Conservation (phyloP, 129 eudicot genomes). For the Ambrosia artemisiifolia region DNA sequence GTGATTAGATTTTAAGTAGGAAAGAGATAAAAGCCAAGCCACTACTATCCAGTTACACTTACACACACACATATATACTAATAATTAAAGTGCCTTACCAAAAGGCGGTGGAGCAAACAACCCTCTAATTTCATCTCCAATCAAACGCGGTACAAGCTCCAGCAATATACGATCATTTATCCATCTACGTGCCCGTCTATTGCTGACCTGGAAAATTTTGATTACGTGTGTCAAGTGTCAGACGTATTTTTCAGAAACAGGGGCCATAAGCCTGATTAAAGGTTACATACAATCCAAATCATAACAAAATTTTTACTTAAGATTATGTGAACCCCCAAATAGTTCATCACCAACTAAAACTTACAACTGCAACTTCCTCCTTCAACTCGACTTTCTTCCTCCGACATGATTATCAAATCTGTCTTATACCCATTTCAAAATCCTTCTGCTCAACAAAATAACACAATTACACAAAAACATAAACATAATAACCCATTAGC, state of each 20-base stretch:
- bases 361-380: too few relatives aligned
- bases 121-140: constrained; percentile 86
- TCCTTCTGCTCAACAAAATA: too few relatives aligned
- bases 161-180: constrained; percentile 75
- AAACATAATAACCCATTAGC: too few relatives aligned
- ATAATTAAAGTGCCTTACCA: constrained; percentile 53
- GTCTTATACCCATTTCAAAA: too few relatives aligned
- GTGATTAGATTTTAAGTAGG: not conserved
- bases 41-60: not conserved
- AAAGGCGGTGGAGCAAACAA: constrained; percentile 97
- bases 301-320: not conserved
- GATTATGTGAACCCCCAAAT: not conserved
- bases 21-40: not conserved
- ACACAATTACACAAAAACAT: too few relatives aligned
- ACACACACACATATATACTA: not conserved
- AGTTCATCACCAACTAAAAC: too few relatives aligned
- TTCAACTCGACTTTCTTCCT: too few relatives aligned
- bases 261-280: not conserved
- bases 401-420: too few relatives aligned
- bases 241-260: not conserved
- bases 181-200: constrained; percentile 87
- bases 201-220: constrained; percentile 55
- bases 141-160: constrained; percentile 91
- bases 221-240: not conserved
- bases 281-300: not conserved